Evolutionary conservation across 306 rosid genomes (phyloP).

Genomic region (Begonia loranthoides): DNA sequence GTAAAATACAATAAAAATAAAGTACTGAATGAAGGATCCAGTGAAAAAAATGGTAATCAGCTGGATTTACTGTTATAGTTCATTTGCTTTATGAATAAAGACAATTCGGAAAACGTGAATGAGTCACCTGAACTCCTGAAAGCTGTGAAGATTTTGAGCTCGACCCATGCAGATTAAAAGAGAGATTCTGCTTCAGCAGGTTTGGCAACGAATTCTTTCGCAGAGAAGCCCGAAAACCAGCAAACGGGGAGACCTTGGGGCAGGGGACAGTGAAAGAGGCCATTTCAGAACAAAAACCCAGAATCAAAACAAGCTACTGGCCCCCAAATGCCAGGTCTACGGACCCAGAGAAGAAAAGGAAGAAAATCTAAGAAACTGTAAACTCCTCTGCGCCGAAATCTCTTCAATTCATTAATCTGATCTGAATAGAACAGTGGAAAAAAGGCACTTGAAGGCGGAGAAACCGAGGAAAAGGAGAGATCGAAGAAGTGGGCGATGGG

Average conservation of each 20-base stretch:
- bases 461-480: constrained; percentile 1
- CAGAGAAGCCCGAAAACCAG: constrained; percentile 4
- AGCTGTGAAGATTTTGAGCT: constrained; percentile 5
- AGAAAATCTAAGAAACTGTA: neutral
- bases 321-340: neutral
- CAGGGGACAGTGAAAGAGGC: constrained; percentile 51
- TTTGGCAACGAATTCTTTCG: constrained; percentile 6
- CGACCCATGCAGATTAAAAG: constrained; percentile 4
- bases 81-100: too few species aligned
- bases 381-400: neutral
- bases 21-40: too few species aligned
- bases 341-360: constrained; percentile 7
- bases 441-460: neutral
- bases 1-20: too few species aligned
- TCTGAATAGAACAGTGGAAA: constrained; percentile 8
- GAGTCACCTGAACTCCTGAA: constrained; percentile 9
- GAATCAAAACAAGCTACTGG: constrained; percentile 2
- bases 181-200: constrained; percentile 9
- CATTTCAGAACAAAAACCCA: constrained; percentile 24
- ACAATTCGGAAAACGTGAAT: too few species aligned
- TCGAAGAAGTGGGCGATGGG: constrained; percentile 24
- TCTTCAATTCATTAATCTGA: neutral
- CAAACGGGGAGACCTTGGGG: constrained; percentile 26
- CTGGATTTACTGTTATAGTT: too few species aligned
- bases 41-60: too few species aligned